A percentile compares a stretch with the other conserved stretches of the same genome.
Conservation (phyloP, 306 rosid genomes). For the Fagus crenata region DNA sequence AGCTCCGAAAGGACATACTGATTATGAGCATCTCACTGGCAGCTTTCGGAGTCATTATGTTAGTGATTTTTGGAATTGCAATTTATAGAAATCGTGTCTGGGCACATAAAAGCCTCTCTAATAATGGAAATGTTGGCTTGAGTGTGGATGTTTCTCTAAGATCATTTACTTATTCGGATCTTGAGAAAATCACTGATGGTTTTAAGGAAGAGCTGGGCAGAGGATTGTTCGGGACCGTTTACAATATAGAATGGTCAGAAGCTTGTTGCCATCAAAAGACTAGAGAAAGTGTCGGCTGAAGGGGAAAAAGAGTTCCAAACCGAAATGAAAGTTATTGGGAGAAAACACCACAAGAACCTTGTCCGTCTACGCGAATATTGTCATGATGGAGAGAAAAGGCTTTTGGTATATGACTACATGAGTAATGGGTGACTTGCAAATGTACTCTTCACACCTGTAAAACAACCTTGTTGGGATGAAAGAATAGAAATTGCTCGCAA, state of each 20-base stretch:
- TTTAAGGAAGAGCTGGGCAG: constrained; percentile 34
- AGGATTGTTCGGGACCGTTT: constrained; percentile 32
- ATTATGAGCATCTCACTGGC: background rate
- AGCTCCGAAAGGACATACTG: background rate
- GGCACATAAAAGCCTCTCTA: background rate
- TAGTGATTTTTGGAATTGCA: background rate
- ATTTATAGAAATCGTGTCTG: background rate
- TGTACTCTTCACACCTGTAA: background rate
- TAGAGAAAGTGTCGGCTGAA: constrained; percentile 13
- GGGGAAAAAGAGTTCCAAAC: constrained; percentile 9
- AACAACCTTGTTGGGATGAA: background rate
- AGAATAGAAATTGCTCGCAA: background rate
- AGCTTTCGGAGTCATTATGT: background rate
- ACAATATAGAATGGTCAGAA: background rate
- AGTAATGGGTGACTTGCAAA: background rate
- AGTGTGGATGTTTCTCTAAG: constrained; percentile 6
- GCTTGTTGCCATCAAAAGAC: constrained; percentile 27
- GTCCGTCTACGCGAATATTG: constrained; percentile 26
- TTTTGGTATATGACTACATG: constrained; percentile 22
- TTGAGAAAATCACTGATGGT: constrained; percentile 10
- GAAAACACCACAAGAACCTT: constrained; percentile 20
- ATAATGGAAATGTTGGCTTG: constrained; percentile 3
- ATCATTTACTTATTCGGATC: background rate
- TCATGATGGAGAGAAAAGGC: constrained; percentile 18
- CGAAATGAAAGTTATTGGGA: background rate